A percentile compares a stretch with the other conserved stretches of the same genome.
phyloP scores from a whole-genome alignment of 2,329 filamentous ascomycete genomes.

The Xylaria sp. region DNA sequence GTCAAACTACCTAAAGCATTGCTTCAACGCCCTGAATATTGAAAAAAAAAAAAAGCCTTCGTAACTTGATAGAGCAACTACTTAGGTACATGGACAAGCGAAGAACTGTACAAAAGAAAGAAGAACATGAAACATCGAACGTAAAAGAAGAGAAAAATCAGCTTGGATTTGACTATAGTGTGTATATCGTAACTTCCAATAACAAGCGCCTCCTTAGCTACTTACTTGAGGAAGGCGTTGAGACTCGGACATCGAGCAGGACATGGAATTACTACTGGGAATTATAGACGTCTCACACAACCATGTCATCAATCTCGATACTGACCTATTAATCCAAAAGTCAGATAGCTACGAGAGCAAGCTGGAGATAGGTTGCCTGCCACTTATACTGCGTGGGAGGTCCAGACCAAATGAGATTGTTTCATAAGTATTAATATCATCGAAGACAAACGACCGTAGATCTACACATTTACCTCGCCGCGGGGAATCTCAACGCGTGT shows the following conservation, averaged over 20 bases:
- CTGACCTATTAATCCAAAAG: background rate
- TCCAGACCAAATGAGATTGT: background rate
- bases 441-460: background rate
- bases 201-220: background rate
- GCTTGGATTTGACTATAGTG: background rate
- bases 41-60: background rate
- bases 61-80: background rate
- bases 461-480: background rate
- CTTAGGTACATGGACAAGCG: background rate
- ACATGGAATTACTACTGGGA: background rate
- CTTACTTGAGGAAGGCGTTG: background rate
- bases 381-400: background rate
- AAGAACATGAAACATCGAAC: background rate
- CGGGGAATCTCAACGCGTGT: background rate
- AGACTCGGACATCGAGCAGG: too few relatives aligned
- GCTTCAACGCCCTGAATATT: background rate
- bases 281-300: background rate
- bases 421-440: background rate
- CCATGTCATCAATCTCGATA: background rate
- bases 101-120: background rate
- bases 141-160: background rate
- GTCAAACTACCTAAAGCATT: background rate
- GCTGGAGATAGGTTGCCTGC: background rate
- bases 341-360: too few relatives aligned
- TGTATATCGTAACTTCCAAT: background rate